Evolutionary conservation across 768 basidiomycete species (phyloP), one percentile per base, ranked within the genome.

Genomic region (Kondoa subrosea): DNA sequence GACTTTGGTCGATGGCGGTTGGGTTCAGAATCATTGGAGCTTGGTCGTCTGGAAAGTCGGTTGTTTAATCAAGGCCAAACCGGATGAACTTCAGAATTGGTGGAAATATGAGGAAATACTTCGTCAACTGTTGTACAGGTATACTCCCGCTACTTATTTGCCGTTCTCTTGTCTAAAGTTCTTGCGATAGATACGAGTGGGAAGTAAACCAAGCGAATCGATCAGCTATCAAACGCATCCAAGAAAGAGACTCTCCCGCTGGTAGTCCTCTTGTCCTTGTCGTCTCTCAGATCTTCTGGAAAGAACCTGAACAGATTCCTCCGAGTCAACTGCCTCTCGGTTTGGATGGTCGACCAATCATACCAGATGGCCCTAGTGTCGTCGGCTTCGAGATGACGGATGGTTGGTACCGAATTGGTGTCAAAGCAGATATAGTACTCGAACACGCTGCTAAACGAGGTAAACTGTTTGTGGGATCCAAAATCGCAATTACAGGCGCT

Each of bases 11-110:
- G 87, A 85, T 4, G 79, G 84, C 70, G 77, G 80, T 27, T 99
- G 95, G 95, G 85, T 95, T 0, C 83, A 87, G 64, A 96, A 96
- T 73, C 91, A 95, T 72, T 99, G 91, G 88, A 76, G 79, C 12
- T 78, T 91, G 58, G 84, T 97, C 32, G 81, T 99, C 1, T 99
- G 95, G 95, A 99, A 99, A 78, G 78, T 95, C 26, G 89, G 91
- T 1, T 87, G 88, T 15, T 84, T 90, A 82, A 86, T 85, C 0
- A 80, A 81, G 34, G 80, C 91, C 0, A 84, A 88, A 68, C 91
- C 91, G 2, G 76, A 81, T 29, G 78, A 80, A 56, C 73, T 75
- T 15, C 84, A 84, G 73, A 77, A 82, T 59, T 78, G 80, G 62
- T 99, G 93, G 91, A 85, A 83, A 71, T 95, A 87, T 85, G 75